Evolutionary conservation across 1,139 yeast genomes (phyloP).

Genomic region (Sugiyamaella grinbergsii): DNA sequence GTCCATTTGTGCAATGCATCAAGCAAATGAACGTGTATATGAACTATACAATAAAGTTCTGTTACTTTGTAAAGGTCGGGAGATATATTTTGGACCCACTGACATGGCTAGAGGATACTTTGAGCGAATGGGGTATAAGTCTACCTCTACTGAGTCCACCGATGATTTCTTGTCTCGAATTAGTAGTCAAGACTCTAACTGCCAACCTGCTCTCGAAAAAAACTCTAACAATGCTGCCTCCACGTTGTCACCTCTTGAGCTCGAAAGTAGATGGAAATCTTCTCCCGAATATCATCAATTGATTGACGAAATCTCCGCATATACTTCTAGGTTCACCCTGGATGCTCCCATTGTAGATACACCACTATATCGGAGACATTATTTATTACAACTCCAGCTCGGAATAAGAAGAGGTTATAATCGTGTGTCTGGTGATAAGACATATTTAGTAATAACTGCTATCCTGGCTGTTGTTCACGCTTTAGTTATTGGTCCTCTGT

Average conservation of each 20-base stretch:
- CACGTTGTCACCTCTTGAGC: conserved; percentile 54
- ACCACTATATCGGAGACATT: conserved; percentile 49
- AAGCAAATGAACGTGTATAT: conserved; percentile 66
- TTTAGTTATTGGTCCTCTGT: conserved; percentile 56
- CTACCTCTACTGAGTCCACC: conserved; percentile 64
- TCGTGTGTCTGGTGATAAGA: conserved; percentile 55
- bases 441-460: conserved; percentile 52
- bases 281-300: conserved; percentile 53
- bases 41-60: conserved; percentile 63
- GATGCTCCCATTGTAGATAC: conserved; percentile 46
- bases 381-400: conserved; percentile 49
- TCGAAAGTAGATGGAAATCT: conserved; percentile 56
- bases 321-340: conserved; percentile 44
- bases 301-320: conserved; percentile 48
- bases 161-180: conserved; percentile 70
- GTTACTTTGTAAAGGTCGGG: conserved; percentile 58
- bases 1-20: conserved; percentile 58
- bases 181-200: conserved; percentile 55
- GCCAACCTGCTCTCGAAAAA: conserved; percentile 3
- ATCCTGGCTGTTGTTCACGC: conserved; percentile 55
- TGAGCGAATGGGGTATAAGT: conserved; percentile 59
- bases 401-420: conserved; percentile 55
- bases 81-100: conserved; percentile 60
- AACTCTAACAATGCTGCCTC: conserved; percentile 39
- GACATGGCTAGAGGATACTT: conserved; percentile 54